Percentiles rank a stretch among this genome's conserved stretches.
Evolutionary conservation across 169 alveolate species (phyloP).

Genomic region (Eimeria mitis): DNA sequence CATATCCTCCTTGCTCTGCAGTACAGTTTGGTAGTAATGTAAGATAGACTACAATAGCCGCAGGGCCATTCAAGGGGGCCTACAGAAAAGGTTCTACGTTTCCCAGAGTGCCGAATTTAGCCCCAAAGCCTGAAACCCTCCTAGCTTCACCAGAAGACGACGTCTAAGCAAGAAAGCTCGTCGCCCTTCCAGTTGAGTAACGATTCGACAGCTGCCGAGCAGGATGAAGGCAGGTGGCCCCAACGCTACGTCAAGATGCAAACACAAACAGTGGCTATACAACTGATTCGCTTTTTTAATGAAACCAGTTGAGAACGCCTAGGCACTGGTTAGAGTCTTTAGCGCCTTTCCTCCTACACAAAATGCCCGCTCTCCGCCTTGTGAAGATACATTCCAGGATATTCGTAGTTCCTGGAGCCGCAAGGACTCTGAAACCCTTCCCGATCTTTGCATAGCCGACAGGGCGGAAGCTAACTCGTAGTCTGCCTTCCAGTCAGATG

Average conservation of each 20-base stretch:
- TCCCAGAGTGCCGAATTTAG: neutral
- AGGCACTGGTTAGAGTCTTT: neutral
- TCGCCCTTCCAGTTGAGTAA: neutral
- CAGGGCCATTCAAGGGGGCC: neutral
- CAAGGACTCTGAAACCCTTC: neutral
- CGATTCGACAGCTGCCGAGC: neutral
- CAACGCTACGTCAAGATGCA: neutral
- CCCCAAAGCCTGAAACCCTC: slow-evolving; percentile 7
- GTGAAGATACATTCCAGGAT: neutral
- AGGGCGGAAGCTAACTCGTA: neutral
- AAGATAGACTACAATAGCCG: neutral
- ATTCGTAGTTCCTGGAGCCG: neutral
- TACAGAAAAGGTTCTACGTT: neutral
- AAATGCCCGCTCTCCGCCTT: neutral
- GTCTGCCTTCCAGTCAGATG: neutral
- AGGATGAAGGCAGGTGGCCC: neutral
- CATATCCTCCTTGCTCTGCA: neutral
- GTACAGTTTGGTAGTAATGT: neutral
- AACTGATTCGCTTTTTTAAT: neutral
- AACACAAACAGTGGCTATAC: neutral
- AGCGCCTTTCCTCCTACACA: neutral
- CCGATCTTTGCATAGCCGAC: neutral
- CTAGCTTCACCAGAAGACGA: neutral
- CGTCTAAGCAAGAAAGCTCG: neutral
- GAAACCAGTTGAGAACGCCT: neutral